Base-by-base conservation (phyloP, 257 asterid species). In the Rubia yunnanensis region DNA sequence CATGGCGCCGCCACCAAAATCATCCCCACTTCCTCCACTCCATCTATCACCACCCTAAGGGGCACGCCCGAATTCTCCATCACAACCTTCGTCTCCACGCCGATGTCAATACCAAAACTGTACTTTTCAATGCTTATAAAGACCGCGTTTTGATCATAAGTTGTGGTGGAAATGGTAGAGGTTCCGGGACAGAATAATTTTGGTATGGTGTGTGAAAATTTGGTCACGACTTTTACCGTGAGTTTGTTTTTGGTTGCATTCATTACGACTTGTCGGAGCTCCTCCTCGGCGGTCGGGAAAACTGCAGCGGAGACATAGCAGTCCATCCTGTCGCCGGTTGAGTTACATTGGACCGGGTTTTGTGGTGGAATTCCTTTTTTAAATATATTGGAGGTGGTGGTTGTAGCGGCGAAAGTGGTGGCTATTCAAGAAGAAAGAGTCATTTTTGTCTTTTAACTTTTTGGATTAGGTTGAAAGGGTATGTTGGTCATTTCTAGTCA, bases 161-260 rank as follows among this genome's bases (percentile, higher is more conserved):
- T 31, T 7, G 72, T 17, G 1, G 31, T 24, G 9, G 38, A 0
- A 39, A 7, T 5, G 39, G 0, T 10, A 24, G 66, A 0, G 24
- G 53, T 22, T 17, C 71, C 0, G 5, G 95, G 95, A 73, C 98
- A 88, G 10, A 87, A 92, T 53, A 79, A 22, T 53, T 79, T 83
- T 0, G 98, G 98, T 6, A 91, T 91, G 0, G 90, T 85, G 73
- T 91, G 96, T 1, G 95, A 85, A 76, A 87, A 91, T 75, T 66
- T 80, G 5, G 95, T 85, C 22, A 88, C 91, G 0, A 75, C 84
- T 74, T 86, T 91, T 5, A 87, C 84, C 60, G 80, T 85, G 24
- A 71, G 72, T 23, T 66, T 76, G 14, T 77, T 84, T 71, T 67
- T 78, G 80, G 13, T 76, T 7, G 95, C 96, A 15, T 73, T 49